Evolutionary conservation across 1,284 basidiomycete genomes (phyloP), one percentile per base, ranked within the genome.

Genomic region (Cystobasidiaceae sp.): DNA sequence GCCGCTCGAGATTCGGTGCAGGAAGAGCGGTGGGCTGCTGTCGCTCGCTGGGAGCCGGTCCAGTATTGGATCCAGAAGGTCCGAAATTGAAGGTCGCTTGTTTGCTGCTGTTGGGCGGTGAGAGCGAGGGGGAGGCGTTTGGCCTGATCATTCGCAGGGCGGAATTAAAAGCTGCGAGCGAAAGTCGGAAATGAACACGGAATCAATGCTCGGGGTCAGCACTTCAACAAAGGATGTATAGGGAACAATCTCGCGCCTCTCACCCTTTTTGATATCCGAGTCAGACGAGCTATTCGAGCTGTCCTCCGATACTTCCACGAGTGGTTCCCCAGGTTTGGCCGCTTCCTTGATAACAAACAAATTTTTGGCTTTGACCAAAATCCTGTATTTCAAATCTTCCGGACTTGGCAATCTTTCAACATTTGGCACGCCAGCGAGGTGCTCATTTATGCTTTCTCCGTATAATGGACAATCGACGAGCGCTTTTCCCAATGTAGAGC

Each of bases 341-440:
- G 52, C 52, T 33, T 51, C 49, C 25, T 64, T 55, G 23, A 64
- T 51, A 27, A 32, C 27, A 21, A 44, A 46, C 28, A 70, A 13
- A 30, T 66, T 65, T 48, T 69, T 57, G 15, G 70, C 88, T 82
- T 98, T 99, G 71, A 99, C 79, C 56, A 98, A 74, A 39, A 98
- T 84, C 69, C 84, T 84, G 11, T 86, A 85, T 74, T 84, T 87
- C 55, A 98, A 81, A 33, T 88, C 84, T 67, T 93, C 87, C 0
- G 96, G 96, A 74, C 90, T 94, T 0, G 94, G 96, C 43, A 97
- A 74, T 28, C 74, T 74, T 0, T 81, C 79, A 23, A 87, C 78
- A 64, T 15, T 48, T 27, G 61, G 61, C 1, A 60, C 70, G n/a
- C 70, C 61, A 33, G 39, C 33, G 65, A 66, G 33, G 79, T 80